These are phyloP conservation scores for Jackrogersella multiformis DNA, from an alignment of 495 filamentous ascomycete genomes.

Conservation along the genomic window DNA sequence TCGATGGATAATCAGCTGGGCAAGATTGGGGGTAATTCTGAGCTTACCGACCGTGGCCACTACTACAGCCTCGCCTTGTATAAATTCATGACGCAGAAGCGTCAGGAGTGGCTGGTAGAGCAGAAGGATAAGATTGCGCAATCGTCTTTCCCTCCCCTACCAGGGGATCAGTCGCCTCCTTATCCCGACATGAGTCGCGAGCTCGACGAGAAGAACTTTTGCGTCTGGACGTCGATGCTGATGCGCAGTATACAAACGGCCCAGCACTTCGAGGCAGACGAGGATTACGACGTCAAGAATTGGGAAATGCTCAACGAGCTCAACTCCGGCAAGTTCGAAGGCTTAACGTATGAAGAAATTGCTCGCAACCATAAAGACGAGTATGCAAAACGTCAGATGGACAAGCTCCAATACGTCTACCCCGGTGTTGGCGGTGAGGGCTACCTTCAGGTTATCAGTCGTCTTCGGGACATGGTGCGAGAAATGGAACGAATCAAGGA, in stretches of 20 bases:
- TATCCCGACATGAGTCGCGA: slow-evolving; percentile 81
- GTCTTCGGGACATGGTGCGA: slow-evolving; percentile 92
- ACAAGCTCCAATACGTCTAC: slow-evolving; percentile 94
- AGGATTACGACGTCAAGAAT: slow-evolving; percentile 96
- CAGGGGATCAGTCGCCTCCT: slow-evolving; percentile 91
- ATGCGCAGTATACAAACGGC: slow-evolving; percentile 85
- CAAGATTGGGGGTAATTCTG: slow-evolving; percentile 86
- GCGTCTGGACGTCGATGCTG: slow-evolving; percentile 98
- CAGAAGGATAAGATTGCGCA: slow-evolving; percentile 76
- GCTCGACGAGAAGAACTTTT: slow-evolving; percentile 84
- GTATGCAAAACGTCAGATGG: slow-evolving; percentile 73
- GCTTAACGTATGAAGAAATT: slow-evolving; percentile 93
- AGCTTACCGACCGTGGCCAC: slow-evolving; percentile 77
- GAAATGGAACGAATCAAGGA: slow-evolving; percentile 97
- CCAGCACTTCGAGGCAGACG: slow-evolving; percentile 85
- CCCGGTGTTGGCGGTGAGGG: slow-evolving; percentile 95
- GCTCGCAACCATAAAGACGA: slow-evolving; percentile 76
- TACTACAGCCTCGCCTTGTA: slow-evolving; percentile 77
- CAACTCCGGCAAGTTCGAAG: slow-evolving; percentile 90
- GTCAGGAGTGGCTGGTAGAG: slow-evolving; percentile 76
- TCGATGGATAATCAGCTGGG: slow-evolving; percentile 80
- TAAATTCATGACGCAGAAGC: slow-evolving; percentile 78
- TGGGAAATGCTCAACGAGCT: slow-evolving; percentile 99
- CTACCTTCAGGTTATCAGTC: slow-evolving; percentile 96
- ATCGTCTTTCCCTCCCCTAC: slow-evolving; percentile 79